These are phyloP conservation scores for Trichophyton rubrum DNA, from an alignment of 2,329 filamentous ascomycete genomes.

Conservation along the genomic window DNA sequence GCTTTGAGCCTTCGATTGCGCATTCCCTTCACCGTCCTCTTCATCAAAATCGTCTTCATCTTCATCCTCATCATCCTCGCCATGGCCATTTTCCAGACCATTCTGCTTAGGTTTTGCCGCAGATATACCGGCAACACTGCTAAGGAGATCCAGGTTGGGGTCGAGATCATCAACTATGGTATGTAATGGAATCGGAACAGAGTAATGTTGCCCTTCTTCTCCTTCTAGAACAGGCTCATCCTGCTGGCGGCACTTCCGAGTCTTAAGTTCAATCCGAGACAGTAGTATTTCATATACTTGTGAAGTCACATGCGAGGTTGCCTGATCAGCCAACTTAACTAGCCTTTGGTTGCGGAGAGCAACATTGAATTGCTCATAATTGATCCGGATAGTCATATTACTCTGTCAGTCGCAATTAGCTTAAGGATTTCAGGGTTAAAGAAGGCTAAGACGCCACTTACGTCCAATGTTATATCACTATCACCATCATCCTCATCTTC, in stretches of 20 bases:
- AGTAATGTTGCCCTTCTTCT: conserved; percentile 31
- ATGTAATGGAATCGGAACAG: conserved; percentile 24
- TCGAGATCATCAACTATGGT: conserved; percentile 28
- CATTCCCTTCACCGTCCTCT: conserved; percentile 44
- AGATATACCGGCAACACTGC: conserved; percentile 25
- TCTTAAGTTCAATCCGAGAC: conserved; percentile 54
- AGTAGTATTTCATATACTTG: conserved; percentile 67
- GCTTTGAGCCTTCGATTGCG: conserved; percentile 9
- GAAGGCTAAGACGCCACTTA: conserved; percentile 15
- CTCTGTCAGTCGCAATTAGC: conserved; percentile 37
- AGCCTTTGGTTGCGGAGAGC: conserved; percentile 69
- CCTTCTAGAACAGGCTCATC: conserved; percentile 29
- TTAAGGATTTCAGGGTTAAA: not conserved
- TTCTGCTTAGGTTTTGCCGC: conserved; percentile 16
- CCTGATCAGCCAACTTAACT: conserved; percentile 56
- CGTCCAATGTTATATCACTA: conserved; percentile 23
- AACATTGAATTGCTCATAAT: conserved; percentile 73
- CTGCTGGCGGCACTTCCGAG: conserved; percentile 49
- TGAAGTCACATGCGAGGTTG: conserved; percentile 60
- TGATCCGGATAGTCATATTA: conserved; percentile 63
- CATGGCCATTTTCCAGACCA: conserved; percentile 26
- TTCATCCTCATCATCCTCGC: conserved; percentile 30
- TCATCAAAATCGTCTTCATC: conserved; percentile 26
- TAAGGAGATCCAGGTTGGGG: conserved; percentile 26
- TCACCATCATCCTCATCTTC: conserved; percentile 26